These are phyloP conservation scores for Drechslerella dactyloides DNA, from an alignment of 2,329 filamentous ascomycete genomes.

Conservation along the genomic window DNA sequence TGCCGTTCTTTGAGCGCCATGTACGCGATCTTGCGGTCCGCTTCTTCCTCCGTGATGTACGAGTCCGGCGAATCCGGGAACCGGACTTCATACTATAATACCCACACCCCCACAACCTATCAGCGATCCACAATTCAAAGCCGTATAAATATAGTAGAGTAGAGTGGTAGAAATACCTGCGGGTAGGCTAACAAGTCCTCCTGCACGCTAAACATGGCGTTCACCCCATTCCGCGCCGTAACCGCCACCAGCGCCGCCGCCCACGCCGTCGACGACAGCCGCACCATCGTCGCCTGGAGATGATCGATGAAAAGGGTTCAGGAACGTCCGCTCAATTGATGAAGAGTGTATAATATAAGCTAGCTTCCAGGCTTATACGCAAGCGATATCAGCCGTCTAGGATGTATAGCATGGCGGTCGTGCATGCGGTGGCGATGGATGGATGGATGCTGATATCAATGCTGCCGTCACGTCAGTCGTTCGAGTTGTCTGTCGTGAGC, in stretches of 20 bases:
- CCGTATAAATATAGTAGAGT: conserved; percentile 3
- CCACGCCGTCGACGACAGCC: conserved; percentile 36
- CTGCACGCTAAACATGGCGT: conserved; percentile 74
- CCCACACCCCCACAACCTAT: too few species aligned
- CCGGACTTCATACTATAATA: conserved; percentile 74
- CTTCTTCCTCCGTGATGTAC: conserved; percentile 74
- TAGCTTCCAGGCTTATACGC: too few species aligned
- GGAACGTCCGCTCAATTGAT: conserved; percentile 9
- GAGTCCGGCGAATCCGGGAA: conserved; percentile 69
- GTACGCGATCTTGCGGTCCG: conserved; percentile 66
- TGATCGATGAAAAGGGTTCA: not conserved
- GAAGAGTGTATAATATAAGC: not conserved
- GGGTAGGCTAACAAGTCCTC: conserved; percentile 87
- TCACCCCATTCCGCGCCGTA: conserved; percentile 6
- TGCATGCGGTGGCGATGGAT: too few species aligned
- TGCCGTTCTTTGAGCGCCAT: conserved; percentile 55
- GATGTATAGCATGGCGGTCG: not conserved
- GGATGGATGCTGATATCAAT: not conserved
- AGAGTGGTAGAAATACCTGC: conserved; percentile 67
- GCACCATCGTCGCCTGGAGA: conserved; percentile 25
- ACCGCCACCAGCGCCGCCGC: conserved; percentile 20
- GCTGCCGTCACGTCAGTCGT: not conserved
- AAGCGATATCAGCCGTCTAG: conserved; percentile 1
- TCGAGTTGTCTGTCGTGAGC: not conserved
- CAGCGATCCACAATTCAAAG: too few species aligned